Base-by-base conservation (phyloP, 495 filamentous ascomycete genomes). In the Xylaria castorea region DNA sequence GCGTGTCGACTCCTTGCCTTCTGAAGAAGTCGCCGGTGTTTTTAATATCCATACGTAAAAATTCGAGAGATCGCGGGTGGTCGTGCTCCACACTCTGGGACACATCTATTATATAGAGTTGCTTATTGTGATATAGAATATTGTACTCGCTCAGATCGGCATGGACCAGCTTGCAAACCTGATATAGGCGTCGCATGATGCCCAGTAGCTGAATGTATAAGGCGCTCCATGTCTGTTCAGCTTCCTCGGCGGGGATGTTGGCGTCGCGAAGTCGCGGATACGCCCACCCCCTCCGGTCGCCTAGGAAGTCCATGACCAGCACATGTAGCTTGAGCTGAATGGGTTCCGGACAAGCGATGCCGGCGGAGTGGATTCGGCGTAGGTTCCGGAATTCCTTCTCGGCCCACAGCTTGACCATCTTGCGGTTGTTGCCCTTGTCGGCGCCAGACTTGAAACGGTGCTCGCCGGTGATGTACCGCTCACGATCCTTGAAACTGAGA, bases 111-210 rank as follows among this genome's bases (percentile, higher is more conserved):
- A 99, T 91, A 86, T 92, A 97, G 0, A 97, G 87, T 75, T 91
- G 90, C 58, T 89, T 85, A 75, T 94, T 87, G 81, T 97, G 89
- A 83, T 97, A 98, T 0, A 99, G 88, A 57, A 97, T 88, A 75
- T 99, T 99, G 85, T 98, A 99, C 84, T 98, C 96, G 81, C 93
- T 96, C 76, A 99, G 80, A 89, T 99, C 96, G 14, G 94, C 96
- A 79, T 99, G 96, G 0, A 99, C 97, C 4, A 99, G 89, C 61
- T 84, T 88, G 84, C 97, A 98, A 18, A 89, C 89, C 78, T 96
- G 93, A 82, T 97, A 98, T 84, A 99, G 90, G 51, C 90, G 90
- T 44, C 93, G 91, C 93, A 98, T 97, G 79, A 95, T 91, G 25
- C 93, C 89, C 2, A 98, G 78, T 11, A 97, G 84, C 78, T 97